A percentile compares a stretch with the other conserved stretches of the same genome.
phyloP scores from a whole-genome alignment of 139 green algal species.

The Nannochloris sp. region DNA sequence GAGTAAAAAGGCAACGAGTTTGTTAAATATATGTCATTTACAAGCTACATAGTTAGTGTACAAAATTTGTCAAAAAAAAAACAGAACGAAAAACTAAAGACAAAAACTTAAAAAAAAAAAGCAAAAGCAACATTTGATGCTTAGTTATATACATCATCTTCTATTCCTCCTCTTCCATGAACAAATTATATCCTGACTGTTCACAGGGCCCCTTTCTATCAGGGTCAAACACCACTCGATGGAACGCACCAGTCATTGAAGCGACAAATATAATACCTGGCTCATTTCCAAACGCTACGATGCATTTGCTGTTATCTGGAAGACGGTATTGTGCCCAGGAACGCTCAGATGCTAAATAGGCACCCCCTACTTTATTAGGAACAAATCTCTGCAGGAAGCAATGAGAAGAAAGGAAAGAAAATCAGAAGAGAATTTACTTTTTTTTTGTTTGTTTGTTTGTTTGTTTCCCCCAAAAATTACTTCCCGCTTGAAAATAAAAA shows the following conservation, averaged over 20 bases:
- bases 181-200: slow-evolving; percentile 41
- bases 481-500: no score
- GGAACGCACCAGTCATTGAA: slow-evolving; percentile 32
- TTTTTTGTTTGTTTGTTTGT: no score
- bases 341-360: slow-evolving; percentile 82
- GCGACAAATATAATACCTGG: slow-evolving; percentile 57
- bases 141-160: no score
- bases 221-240: slow-evolving; percentile 59
- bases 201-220: slow-evolving; percentile 49
- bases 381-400: slow-evolving; percentile 32
- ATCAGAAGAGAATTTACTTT: background rate
- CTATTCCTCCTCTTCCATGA: slow-evolving; percentile 33
- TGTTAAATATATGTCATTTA: no score
- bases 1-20: no score
- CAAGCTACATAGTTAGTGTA: no score
- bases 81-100: background rate
- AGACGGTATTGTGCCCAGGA: slow-evolving; percentile 79
- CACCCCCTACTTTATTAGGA: slow-evolving; percentile 5
- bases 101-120: no score
- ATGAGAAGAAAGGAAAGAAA: no score
- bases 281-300: slow-evolving; percentile 59
- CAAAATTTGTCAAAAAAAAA: background rate
- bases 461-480: no score
- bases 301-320: slow-evolving; percentile 23
- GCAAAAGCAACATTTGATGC: no score